These are phyloP conservation scores for Leptographium radiaticola DNA, from an alignment of 2,329 filamentous ascomycete genomes.

Conservation along the genomic window DNA sequence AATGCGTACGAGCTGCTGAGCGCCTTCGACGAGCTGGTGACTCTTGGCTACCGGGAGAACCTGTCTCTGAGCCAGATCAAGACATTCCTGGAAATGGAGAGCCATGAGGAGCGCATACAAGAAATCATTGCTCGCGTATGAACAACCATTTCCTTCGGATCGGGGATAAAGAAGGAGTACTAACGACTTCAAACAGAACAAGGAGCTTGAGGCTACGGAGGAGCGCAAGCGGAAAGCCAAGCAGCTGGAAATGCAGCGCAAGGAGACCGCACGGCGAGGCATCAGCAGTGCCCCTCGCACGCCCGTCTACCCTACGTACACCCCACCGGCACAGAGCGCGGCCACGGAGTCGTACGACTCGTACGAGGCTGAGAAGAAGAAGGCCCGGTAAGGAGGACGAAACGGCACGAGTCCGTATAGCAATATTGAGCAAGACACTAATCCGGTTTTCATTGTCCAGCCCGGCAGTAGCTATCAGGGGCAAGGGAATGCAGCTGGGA, in stretches of 20 bases:
- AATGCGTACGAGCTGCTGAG: constrained; percentile 95
- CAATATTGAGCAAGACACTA: not conserved
- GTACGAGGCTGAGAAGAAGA: constrained; percentile 97
- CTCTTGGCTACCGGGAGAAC: constrained; percentile 91
- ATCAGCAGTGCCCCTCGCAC: constrained; percentile 49
- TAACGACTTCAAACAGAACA: constrained; percentile 50
- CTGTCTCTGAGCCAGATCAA: constrained; percentile 94
- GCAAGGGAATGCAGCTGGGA: constrained; percentile 97
- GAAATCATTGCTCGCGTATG: constrained; percentile 86
- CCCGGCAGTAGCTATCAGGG: constrained; percentile 49
- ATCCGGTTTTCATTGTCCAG: not conserved
- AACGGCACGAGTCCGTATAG: not conserved
- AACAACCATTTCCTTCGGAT: not conserved
- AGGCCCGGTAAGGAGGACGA: constrained; percentile 54
- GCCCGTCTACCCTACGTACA: constrained; percentile 81
- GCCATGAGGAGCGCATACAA: constrained; percentile 96
- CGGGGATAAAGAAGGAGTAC: not conserved
- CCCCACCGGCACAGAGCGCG: constrained; percentile 53
- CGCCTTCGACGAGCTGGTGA: constrained; percentile 95
- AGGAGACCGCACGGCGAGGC: constrained; percentile 71
- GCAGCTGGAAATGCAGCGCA: constrained; percentile 96
- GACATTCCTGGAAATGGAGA: constrained; percentile 98
- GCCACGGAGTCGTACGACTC: constrained; percentile 77
- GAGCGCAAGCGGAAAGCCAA: constrained; percentile 98
- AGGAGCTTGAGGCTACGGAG: constrained; percentile 94